Percentiles rank a stretch among this genome's conserved stretches.
These are phyloP conservation scores for Arctostaphylos glauca DNA, from an alignment of 148 eudicot species.

Conservation along the genomic window DNA sequence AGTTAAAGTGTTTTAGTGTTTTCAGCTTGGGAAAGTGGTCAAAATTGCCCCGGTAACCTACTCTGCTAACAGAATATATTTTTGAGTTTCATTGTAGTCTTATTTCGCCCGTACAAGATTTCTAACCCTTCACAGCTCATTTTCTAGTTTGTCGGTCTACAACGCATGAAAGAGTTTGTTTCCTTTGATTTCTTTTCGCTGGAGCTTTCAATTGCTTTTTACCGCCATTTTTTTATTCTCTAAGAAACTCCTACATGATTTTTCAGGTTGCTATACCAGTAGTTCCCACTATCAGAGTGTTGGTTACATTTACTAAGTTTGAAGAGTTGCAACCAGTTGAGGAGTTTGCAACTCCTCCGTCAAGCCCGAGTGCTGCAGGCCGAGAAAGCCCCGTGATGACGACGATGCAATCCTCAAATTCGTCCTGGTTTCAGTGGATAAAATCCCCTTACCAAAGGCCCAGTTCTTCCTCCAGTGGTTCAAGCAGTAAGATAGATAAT, in stretches of 20 bases:
- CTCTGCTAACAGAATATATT: not conserved
- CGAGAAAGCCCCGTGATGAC: constrained; percentile 35
- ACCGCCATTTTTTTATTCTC: not conserved
- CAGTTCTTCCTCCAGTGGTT: not conserved
- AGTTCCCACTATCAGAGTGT: constrained; percentile 77
- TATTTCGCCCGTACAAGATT: not conserved
- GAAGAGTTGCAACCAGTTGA: constrained; percentile 76
- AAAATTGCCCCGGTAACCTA: not conserved
- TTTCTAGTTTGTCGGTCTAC: not conserved
- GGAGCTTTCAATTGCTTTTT: not conserved
- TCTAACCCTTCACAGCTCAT: not conserved
- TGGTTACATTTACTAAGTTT: constrained; percentile 84
- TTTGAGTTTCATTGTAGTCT: not conserved
- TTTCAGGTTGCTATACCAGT: constrained; percentile 88
- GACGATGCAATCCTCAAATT: constrained; percentile 25
- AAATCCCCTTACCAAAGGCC: constrained; percentile 24
- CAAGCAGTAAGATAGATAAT: constrained; percentile 40
- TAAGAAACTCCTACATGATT: not conserved
- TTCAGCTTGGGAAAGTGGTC: not conserved
- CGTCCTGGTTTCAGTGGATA: constrained; percentile 34
- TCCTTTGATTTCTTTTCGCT: not conserved
- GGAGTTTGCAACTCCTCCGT: constrained; percentile 88
- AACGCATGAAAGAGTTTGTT: not conserved
- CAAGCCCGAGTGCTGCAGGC: constrained; percentile 58
- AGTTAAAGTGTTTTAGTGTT: not conserved